Evolutionary conservation across 2,329 filamentous ascomycete genomes (phyloP), one percentile per base, ranked within the genome.

Genomic region (Cytospora paraplurivora): DNA sequence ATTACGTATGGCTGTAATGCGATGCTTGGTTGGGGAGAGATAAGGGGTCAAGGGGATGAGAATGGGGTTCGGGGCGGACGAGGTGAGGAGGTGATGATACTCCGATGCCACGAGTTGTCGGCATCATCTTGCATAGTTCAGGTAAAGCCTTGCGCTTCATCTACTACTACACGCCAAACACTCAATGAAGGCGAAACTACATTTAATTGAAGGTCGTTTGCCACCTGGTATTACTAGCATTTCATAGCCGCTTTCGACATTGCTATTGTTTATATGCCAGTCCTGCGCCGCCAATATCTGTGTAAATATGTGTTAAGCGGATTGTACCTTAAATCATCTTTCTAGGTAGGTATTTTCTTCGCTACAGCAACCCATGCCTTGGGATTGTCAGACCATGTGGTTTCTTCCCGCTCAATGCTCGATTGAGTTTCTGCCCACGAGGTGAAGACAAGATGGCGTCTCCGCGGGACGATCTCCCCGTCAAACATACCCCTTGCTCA

Each of bases 1-100:
- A 58, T 41, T 64, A 64, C 54, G 57, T 61, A 61, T 55, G 62
- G 54, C 54, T 59, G 37, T 64, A 66, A 66, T 66, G 64, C 41
- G 51, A 58, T 58, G 49, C 37, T 58, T 54, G n/a, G 15, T 21
- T 7, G 32, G 37, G 7, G 21, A 27, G 13, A 33, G n/a, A 13
- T 56, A 27, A 51, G 47, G 32, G 33, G 33, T 13, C 47, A 15
- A 33, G 19, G 32, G 35, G 35, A 35, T 12, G 7, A 7, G 8
- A 34, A 15, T 27, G 19, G 7, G 11, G 35, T 15, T 47, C 17
- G 13, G 12, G 50, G 49, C 17, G 44, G 21, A 54, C 44, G 44
- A 33, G 57, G 32, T 49, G 61, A 63, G 33, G 52, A 57, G 53
- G 37, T 49, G 53, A 66, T 66, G 64, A 66, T 66, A 64, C 64